Evolutionary conservation across 768 basidiomycete genomes (phyloP).

Genomic region (Lentinula sp.): DNA sequence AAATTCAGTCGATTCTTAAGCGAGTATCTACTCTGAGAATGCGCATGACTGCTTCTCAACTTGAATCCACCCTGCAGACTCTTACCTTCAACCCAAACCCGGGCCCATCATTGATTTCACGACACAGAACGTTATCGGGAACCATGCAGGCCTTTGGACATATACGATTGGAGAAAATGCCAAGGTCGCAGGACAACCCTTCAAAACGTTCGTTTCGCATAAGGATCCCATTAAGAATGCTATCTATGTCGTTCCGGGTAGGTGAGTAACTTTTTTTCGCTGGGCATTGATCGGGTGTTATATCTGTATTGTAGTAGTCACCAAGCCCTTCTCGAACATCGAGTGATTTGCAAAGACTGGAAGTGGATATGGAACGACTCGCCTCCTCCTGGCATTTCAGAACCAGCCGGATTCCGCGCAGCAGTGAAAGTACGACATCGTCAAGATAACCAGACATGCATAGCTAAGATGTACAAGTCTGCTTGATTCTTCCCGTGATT

Average conservation of each 20-base stretch:
- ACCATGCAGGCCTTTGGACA: slow-evolving; percentile 75
- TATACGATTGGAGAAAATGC: slow-evolving; percentile 85
- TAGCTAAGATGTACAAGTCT: slow-evolving; percentile 38
- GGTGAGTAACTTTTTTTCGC: slow-evolving; percentile 33
- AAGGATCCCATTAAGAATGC: slow-evolving; percentile 63
- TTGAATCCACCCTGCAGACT: slow-evolving; percentile 37
- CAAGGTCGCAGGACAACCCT: slow-evolving; percentile 51
- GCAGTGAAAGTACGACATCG: slow-evolving; percentile 66
- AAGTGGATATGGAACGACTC: slow-evolving; percentile 72
- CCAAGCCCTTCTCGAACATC: slow-evolving; percentile 35
- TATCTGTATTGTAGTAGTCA: slow-evolving; percentile 41
- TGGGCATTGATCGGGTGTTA: background rate
- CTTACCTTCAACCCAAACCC: slow-evolving; percentile 66
- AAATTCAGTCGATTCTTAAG: slow-evolving; percentile 72
- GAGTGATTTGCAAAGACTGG: slow-evolving; percentile 33
- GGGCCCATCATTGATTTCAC: slow-evolving; percentile 61
- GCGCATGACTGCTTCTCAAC: background rate
- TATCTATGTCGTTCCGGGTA: slow-evolving; percentile 71
- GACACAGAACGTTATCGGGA: slow-evolving; percentile 47
- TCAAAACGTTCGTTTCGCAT: slow-evolving; percentile 63
- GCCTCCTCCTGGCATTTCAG: slow-evolving; percentile 40
- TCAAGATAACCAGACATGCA: slow-evolving; percentile 50
- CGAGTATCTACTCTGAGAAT: slow-evolving; percentile 21
- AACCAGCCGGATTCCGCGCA: slow-evolving; percentile 38
- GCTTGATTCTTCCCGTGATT: background rate